A percentile compares a stretch with the other conserved stretches of the same genome.
Conservation (phyloP, 2,329 filamentous ascomycete genomes). For the Fusarium torulosum region DNA sequence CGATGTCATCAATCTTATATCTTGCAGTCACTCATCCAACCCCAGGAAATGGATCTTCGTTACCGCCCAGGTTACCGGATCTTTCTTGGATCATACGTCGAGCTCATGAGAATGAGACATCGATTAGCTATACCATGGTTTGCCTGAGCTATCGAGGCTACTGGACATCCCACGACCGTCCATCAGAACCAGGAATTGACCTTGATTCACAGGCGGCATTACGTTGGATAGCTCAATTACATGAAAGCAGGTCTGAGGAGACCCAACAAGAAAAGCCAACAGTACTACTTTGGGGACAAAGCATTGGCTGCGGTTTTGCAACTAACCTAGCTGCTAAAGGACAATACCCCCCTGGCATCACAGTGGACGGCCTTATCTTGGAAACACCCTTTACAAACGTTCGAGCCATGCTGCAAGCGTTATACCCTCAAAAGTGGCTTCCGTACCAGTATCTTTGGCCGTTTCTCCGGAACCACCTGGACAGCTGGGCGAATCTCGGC, state of each 20-base stretch:
- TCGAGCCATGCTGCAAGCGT: slow-evolving; percentile 74
- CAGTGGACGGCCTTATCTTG: slow-evolving; percentile 68
- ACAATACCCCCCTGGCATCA: slow-evolving; percentile 54
- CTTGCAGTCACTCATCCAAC: slow-evolving; percentile 18
- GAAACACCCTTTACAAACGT: slow-evolving; percentile 83
- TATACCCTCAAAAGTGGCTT: slow-evolving; percentile 85
- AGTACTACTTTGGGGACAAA: slow-evolving; percentile 81
- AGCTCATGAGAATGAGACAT: slow-evolving; percentile 56
- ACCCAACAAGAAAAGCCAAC: slow-evolving; percentile 48
- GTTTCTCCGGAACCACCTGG: slow-evolving; percentile 75
- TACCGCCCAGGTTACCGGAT: slow-evolving; percentile 68
- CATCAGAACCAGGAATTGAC: slow-evolving; percentile 78
- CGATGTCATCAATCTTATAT: background rate
- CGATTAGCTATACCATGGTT: slow-evolving; percentile 61
- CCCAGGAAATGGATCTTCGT: slow-evolving; percentile 69
- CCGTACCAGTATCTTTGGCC: slow-evolving; percentile 81
- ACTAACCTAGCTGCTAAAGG: slow-evolving; percentile 66
- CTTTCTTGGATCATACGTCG: slow-evolving; percentile 65
- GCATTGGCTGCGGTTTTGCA: slow-evolving; percentile 79
- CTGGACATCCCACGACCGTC: slow-evolving; percentile 80
- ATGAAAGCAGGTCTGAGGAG: slow-evolving; percentile 45
- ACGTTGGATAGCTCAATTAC: slow-evolving; percentile 67
- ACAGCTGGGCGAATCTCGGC: slow-evolving; percentile 65
- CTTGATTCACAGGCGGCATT: slow-evolving; percentile 75
- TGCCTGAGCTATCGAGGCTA: slow-evolving; percentile 77